Base-by-base conservation (phyloP, 1,284 basidiomycete species). In the Fereydounia khargensis region DNA sequence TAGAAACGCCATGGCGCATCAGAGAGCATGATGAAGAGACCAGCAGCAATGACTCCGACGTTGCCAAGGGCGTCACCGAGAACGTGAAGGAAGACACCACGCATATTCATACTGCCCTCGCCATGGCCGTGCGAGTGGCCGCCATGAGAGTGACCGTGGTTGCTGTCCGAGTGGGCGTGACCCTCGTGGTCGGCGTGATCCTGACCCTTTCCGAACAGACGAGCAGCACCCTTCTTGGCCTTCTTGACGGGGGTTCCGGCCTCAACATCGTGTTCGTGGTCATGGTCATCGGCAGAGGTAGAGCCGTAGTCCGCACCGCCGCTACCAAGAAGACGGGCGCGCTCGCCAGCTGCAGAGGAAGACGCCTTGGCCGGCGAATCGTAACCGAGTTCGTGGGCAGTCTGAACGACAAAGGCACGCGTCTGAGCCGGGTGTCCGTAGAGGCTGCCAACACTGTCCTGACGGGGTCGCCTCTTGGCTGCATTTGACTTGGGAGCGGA, bases 1-100 rank as follows among this genome's bases (percentile, higher is more conserved):
- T 94, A 97, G 74, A 86, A 91, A 21, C 73, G 52, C 73, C 73
- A 75, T 35, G 45, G 62, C n/a, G 63, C 66, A 10, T 41, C 31
- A 6, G 70, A 70, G 44, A 50, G 52, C 45, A 63, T 46, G 56
- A 75, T 75, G 56, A 75, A 71, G 9, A 97, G 82, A 58, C 95
- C 95, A 4, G 92, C 89, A 21, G 86, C 84, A 55, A 99, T 97
- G 57, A 99, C 95, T 53, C 95, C 95, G 55, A 97, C 87, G 76
- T 99, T 98, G 47, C 95, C 94, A 32, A 75, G 62, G 57, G 95
- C 95, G 78, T 99, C 95, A 25, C 95, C 94, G 31, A 98, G 77
- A 20, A 98, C 94, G 77, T 98, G 95, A 19, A 98, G 79, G 46
- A 98, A 82, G 3, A 98, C 82, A 22, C 91, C 95, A 24, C 81